These are phyloP conservation scores for Solanum bulbocastanum DNA, from an alignment of 257 asterid genomes.

Conservation along the genomic window DNA sequence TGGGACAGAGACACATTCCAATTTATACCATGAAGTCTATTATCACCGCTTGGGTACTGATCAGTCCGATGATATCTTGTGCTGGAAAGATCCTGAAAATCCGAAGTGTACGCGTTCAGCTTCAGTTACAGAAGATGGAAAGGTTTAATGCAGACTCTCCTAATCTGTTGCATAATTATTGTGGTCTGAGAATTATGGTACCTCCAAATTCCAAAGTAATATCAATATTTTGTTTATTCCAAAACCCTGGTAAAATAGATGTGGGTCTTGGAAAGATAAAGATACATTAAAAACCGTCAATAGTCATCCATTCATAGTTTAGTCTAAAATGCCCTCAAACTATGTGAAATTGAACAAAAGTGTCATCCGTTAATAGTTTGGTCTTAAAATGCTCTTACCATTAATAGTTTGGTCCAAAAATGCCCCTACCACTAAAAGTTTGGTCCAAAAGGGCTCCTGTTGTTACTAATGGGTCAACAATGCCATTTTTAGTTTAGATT, in stretches of 20 bases:
- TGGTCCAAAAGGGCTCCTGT: background rate
- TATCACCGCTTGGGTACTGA: slow-evolving; percentile 84
- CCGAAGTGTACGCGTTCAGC: slow-evolving; percentile 68
- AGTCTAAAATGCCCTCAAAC: background rate
- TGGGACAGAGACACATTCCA: slow-evolving; percentile 76
- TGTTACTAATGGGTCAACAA: background rate
- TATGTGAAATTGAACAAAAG: background rate
- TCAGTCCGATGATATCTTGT: slow-evolving; percentile 87
- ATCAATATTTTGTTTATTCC: background rate
- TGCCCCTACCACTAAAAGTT: background rate
- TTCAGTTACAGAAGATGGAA: slow-evolving; percentile 82
- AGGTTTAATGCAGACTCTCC: slow-evolving; percentile 27
- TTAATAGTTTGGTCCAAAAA: background rate
- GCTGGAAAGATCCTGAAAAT: slow-evolving; percentile 81
- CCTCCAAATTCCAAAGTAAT: background rate
- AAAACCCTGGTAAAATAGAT: background rate
- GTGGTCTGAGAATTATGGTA: background rate
- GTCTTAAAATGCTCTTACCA: background rate
- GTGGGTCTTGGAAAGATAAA: background rate
- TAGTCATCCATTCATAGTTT: background rate
- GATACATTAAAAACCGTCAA: background rate
- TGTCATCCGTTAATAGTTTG: background rate
- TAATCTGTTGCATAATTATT: background rate
- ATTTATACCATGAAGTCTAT: slow-evolving; percentile 73
- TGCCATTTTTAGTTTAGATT: background rate